phyloP scores from a whole-genome alignment of 768 basidiomycete species.

The Mrakia frigida region DNA sequence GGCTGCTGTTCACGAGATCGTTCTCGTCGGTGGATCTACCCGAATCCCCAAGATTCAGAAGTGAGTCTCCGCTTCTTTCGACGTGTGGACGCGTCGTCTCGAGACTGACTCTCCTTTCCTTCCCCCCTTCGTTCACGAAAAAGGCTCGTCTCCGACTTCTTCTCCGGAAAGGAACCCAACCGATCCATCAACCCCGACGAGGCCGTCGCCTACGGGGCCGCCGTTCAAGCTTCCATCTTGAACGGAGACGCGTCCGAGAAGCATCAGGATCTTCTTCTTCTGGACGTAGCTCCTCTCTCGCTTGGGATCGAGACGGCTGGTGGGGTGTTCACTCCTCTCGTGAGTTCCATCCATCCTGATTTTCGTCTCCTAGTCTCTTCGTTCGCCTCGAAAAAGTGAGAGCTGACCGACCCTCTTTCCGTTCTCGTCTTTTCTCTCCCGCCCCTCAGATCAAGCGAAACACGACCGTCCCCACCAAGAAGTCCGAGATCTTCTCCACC shows the following conservation, averaged over 20 bases:
- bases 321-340: slow-evolving; percentile 94
- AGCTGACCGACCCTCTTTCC: neutral
- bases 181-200: slow-evolving; percentile 99
- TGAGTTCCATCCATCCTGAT: neutral
- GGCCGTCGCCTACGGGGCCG: slow-evolving; percentile 89
- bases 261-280: slow-evolving; percentile 3
- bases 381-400: neutral
- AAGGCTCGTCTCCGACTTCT: slow-evolving; percentile 57
- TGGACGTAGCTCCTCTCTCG: neutral
- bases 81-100: neutral
- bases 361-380: neutral
- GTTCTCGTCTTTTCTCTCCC: neutral
- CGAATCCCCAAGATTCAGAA: slow-evolving; percentile 51
- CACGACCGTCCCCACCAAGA: slow-evolving; percentile 19
- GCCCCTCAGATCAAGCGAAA: slow-evolving; percentile 48
- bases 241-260: slow-evolving; percentile 9
- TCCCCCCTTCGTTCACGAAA: neutral
- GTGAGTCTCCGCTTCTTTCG: neutral
- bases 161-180: slow-evolving; percentile 58
- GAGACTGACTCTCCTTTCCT: neutral
- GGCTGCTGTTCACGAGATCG: slow-evolving; percentile 78
- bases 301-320: slow-evolving; percentile 94
- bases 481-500: slow-evolving; percentile 44
- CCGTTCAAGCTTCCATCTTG: slow-evolving; percentile 13
- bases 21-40: slow-evolving; percentile 95